These are phyloP conservation scores for Protomyces lactucae-debilis DNA, from an alignment of 1,139 yeast genomes.

Conservation along the genomic window DNA sequence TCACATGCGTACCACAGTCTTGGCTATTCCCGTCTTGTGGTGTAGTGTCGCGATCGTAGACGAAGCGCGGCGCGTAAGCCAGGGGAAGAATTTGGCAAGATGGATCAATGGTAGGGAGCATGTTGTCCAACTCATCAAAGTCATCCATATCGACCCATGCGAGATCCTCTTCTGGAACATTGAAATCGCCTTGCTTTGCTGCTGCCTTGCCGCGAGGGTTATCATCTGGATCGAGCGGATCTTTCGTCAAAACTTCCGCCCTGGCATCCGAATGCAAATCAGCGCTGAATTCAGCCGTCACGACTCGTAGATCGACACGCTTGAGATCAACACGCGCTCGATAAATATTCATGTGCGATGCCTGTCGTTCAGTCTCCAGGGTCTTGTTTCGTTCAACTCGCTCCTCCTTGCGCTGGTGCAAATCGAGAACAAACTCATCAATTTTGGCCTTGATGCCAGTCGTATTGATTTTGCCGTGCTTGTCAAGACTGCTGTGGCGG, in stretches of 20 bases:
- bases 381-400: slow-evolving; percentile 54
- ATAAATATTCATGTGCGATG: slow-evolving; percentile 62
- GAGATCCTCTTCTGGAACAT: slow-evolving; percentile 47
- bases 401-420: slow-evolving; percentile 79
- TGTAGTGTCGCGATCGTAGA: slow-evolving; percentile 64
- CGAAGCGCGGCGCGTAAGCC: slow-evolving; percentile 67
- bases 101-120: slow-evolving; percentile 36
- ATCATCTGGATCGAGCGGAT: slow-evolving; percentile 16
- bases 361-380: slow-evolving; percentile 52
- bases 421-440: slow-evolving; percentile 61
- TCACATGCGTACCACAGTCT: slow-evolving; percentile 27
- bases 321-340: slow-evolving; percentile 70
- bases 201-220: slow-evolving; percentile 13
- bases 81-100: slow-evolving; percentile 52
- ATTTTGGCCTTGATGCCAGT: slow-evolving; percentile 76
- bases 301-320: slow-evolving; percentile 65
- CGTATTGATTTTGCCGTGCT: slow-evolving; percentile 47
- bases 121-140: slow-evolving; percentile 62
- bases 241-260: slow-evolving; percentile 3
- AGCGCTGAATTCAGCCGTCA: slow-evolving; percentile 48
- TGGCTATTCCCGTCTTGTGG: slow-evolving; percentile 36
- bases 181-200: slow-evolving; percentile 35
- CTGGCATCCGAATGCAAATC: background rate
- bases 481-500: slow-evolving; percentile 49
- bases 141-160: slow-evolving; percentile 81